phyloP scores from a whole-genome alignment of 176 grass and related monocot genomes.

The Ensete glaucum region DNA sequence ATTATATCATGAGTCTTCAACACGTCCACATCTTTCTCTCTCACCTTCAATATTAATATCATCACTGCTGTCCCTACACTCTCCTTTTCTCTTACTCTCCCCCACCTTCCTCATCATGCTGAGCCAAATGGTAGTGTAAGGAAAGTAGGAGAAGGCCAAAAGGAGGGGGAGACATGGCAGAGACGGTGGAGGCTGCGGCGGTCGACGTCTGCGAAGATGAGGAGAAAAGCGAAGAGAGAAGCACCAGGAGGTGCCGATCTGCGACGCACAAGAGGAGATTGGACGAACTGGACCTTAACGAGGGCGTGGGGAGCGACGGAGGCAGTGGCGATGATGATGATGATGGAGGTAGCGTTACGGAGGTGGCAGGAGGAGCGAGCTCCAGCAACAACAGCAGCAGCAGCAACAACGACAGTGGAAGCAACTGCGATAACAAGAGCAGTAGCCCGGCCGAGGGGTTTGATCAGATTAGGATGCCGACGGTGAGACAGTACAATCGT shows the following conservation, averaged over 20 bases:
- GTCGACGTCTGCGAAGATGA: slow-evolving; percentile 40
- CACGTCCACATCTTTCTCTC: slow-evolving; percentile 18
- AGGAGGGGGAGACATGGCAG: not conserved
- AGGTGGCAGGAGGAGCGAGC: slow-evolving; percentile 31
- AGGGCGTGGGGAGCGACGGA: slow-evolving; percentile 30
- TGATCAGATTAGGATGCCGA: slow-evolving; percentile 20
- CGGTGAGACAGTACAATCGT: slow-evolving; percentile 78
- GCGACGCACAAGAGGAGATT: not conserved
- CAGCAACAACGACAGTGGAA: not conserved
- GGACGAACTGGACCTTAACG: slow-evolving; percentile 54
- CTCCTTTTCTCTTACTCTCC: slow-evolving; percentile 21
- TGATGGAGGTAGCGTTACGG: slow-evolving; percentile 42
- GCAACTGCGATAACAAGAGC: not conserved
- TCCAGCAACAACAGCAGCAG: slow-evolving; percentile 48
- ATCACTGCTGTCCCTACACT: slow-evolving; percentile 8
- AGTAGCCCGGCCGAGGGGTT: slow-evolving; percentile 12
- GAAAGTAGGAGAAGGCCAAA: not conserved
- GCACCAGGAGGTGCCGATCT: not conserved
- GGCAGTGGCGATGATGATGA: slow-evolving; percentile 14
- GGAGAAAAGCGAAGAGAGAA: slow-evolving; percentile 18
- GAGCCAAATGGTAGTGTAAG: slow-evolving; percentile 23
- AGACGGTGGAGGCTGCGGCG: slow-evolving; percentile 18
- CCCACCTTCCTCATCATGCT: slow-evolving; percentile 27
- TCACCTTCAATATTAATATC: slow-evolving; percentile 3
- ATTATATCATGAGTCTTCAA: too few species aligned